Evolutionary conservation across 352 stramenopile genomes (phyloP), one percentile per base, ranked within the genome.

Genomic region (Pythium guiyangense): DNA sequence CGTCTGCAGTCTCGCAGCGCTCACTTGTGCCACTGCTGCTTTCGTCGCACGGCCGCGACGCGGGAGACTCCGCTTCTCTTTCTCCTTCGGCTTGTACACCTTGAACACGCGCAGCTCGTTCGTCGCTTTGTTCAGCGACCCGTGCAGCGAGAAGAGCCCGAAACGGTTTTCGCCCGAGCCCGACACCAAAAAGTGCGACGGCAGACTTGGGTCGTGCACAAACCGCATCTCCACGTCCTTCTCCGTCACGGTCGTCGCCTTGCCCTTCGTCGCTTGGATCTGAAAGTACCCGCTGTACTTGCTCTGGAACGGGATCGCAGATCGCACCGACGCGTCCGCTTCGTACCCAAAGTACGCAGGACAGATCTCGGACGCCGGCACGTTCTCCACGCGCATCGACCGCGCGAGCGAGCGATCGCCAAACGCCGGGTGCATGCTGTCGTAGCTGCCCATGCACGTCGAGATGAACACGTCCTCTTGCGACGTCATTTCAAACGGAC

Each of bases 241-340:
- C 57, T 95, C 85, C 3, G 71, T 62, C 15, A 95, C 80, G 0
- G 81, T 95, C 53, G 91, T 78, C 14, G 78, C 70, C 50, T 95
- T 95, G 26, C 81, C 84, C 67, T 95, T 95, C 14, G 83, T 66
- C 0, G 81, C 84, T 50, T 92, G 83, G 58, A 95, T 95, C 66
- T 95, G 83, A 52, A 95, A 95, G 17, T 80, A 93, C 2, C 85
- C 85, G 47, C 72, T 86, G 69, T 93, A 95, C 62, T 90, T 92
- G 65, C 74, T 75, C 34, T 82, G 69, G 42, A 92, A 93, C 47
- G 83, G 82, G 64, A 92, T 77, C n/a, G 79, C 74, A 20, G 79
- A 90, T 11, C 81, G 74, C 49, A 84, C 65, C 26, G 62, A 57
- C 22, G 69, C 53, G 52, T 92, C 64, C 20, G 67, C 73, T 71